Base-by-base conservation (phyloP, 1,284 basidiomycete genomes). In the Mrakiaceae sp. region DNA sequence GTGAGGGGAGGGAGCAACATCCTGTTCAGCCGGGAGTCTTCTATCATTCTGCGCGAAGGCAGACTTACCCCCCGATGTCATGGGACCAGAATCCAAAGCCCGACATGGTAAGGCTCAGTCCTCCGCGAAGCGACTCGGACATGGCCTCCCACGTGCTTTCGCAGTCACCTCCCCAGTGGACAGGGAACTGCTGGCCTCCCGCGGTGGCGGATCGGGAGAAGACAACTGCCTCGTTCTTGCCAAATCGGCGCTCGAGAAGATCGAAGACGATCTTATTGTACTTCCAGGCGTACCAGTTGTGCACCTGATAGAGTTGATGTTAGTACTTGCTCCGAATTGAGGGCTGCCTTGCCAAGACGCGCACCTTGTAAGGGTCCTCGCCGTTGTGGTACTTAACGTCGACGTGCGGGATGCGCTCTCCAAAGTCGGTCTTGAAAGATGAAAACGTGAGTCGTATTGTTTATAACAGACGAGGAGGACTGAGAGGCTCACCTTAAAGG, bases 101-200 rank as follows among this genome's bases (percentile, higher is more conserved):
- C 16, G 85, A 87, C 1, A 80, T 68, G 1, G 84, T 84, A 67
- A 88, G 74, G 61, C 83, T 85, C 46, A 88, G 75, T 8, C 81
- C 81, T 6, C 87, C 86, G 5, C 86, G 80, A 52, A 87, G 76
- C 0, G 84, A 82, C 75, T 88, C 86, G 0, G 83, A 83, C 86
- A 88, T 88, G 5, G 85, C 87, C 71, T 87, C 85, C 75, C 82
- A 87, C 0, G 85, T 86, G 11, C 84, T 85, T 72, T 87, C 86
- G 73, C 85, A 87, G 69, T 88, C 86, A 3, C 86, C 86, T 46
- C 86, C 85, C 86, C 86, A 87, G 67, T 75, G 74, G 4, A 69
- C 64, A 6, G 73, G 74, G 69, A 71, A 84, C 78, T 85, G 77
- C 76, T 88, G 86, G 5, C 86, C 84, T 52, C 86, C 86, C 6